A percentile compares a stretch with the other conserved stretches of the same genome.
Conservation (phyloP, 441 rosid species). For the Arabidopsis lyrata region DNA sequence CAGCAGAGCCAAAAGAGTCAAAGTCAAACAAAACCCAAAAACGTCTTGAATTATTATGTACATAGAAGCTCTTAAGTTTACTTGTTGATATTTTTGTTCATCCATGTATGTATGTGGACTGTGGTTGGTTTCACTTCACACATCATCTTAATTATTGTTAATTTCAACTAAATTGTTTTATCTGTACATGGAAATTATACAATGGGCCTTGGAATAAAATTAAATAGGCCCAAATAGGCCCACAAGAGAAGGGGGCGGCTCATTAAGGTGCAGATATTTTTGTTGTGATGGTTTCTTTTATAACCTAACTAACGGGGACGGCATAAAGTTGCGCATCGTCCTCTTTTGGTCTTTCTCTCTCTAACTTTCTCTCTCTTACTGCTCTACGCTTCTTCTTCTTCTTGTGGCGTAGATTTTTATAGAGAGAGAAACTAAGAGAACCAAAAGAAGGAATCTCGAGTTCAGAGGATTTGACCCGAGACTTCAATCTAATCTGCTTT, state of each 20-base stretch:
- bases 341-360: background rate
- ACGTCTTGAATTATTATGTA: conserved; percentile 37
- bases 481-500: background rate
- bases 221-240: background rate
- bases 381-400: conserved; percentile 34
- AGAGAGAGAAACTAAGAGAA: conserved; percentile 30
- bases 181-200: too few species aligned
- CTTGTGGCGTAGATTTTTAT: conserved; percentile 42
- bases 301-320: conserved; percentile 36
- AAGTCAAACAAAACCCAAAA: conserved; percentile 48
- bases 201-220: conserved; percentile 10
- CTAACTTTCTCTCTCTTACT: conserved; percentile 19
- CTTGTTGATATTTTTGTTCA: too few species aligned
- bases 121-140: too few species aligned
- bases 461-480: conserved; percentile 10
- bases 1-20: conserved; percentile 51
- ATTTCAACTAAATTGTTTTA: background rate
- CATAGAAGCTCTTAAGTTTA: conserved; percentile 5
- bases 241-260: conserved; percentile 38
- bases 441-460: conserved; percentile 23
- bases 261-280: conserved; percentile 18
- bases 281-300: conserved; percentile 21
- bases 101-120: too few species aligned
- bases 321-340: background rate
- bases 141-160: too few species aligned